A percentile compares a stretch with the other conserved stretches of the same genome.
These are phyloP conservation scores for Diutina mesorugosa DNA, from an alignment of 1,139 yeast genomes.

Conservation along the genomic window DNA sequence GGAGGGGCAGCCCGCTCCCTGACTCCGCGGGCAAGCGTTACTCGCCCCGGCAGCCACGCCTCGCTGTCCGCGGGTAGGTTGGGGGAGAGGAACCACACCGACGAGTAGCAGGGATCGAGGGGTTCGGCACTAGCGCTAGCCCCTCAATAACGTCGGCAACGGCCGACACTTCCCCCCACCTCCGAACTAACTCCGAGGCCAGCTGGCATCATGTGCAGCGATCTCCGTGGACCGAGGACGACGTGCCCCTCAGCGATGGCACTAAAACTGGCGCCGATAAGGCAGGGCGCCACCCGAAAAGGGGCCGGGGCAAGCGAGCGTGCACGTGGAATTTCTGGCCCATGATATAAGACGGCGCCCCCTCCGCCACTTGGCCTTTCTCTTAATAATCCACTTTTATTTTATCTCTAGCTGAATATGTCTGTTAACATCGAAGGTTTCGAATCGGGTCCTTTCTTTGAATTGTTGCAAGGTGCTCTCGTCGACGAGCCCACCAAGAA, in stretches of 20 bases:
- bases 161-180: background rate
- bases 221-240: background rate
- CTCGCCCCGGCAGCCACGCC: background rate
- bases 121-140: too few relatives aligned
- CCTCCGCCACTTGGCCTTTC: constrained; percentile 6
- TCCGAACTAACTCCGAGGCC: background rate
- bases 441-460: constrained; percentile 33
- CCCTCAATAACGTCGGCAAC: background rate
- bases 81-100: too few relatives aligned
- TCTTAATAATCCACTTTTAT: constrained; percentile 8
- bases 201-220: background rate
- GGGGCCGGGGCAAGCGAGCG: background rate
- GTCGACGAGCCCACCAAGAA: constrained; percentile 24
- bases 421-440: constrained; percentile 35
- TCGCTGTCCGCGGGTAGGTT: background rate
- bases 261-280: background rate
- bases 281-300: background rate
- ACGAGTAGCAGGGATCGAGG: too few relatives aligned
- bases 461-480: constrained; percentile 27
- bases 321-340: background rate
- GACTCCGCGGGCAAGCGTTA: background rate
- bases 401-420: too few relatives aligned
- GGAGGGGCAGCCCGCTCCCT: background rate
- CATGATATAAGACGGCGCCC: background rate
- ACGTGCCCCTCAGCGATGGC: background rate